Base-by-base conservation (phyloP, 352 stramenopile species). In the Globisporangium parvum region DNA sequence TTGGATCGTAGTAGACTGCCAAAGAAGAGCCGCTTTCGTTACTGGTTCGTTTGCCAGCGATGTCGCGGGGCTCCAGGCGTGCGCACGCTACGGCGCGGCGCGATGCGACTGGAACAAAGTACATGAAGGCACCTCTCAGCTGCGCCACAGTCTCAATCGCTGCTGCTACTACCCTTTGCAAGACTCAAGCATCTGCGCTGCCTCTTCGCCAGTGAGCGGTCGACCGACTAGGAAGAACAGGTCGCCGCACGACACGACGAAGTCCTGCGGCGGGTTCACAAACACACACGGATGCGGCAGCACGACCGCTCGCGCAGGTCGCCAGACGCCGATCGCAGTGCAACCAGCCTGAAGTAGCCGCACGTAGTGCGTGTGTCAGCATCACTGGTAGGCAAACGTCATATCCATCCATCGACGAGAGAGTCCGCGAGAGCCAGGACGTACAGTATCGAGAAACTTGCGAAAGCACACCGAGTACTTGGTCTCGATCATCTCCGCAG, bases 241-340 rank as follows among this genome's bases (percentile, higher is more conserved):
- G 48, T 90, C 81, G 9, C 72, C 70, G 9, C 58, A 53, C 55
- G 87, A 72, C 35, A 89, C 67, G 51, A 85, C 64, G 1, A 87
- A 66, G 0, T 88, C 79, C 3, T 59, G 66, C 8, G 72, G 68
- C 33, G 81, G 79, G 37, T 79, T 87, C 24, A 73, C 63, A 52
- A 88, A 82, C 17, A 91, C 81, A 26, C 79, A 91, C 2, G 81
- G 76, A 56, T 89, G 76, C 8, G 78, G 78, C 14, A 85, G 59
- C 31, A 82, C 67, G 24, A 83, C 57, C 6, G 67, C 67, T 20
- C 59, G 71, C 42, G 77, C 79, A 0, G 77, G 73, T 5, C 75
- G 77, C 81, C 79, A 90, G 26, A 87, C 63, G 1, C 77, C 79
- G 41, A 89, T 80, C 48, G 77, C 79, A 18, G 69, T 73, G 56